These are phyloP conservation scores for Tetrapisispora pingtungensis DNA, from an alignment of 805 yeast species.

Conservation along the genomic window DNA sequence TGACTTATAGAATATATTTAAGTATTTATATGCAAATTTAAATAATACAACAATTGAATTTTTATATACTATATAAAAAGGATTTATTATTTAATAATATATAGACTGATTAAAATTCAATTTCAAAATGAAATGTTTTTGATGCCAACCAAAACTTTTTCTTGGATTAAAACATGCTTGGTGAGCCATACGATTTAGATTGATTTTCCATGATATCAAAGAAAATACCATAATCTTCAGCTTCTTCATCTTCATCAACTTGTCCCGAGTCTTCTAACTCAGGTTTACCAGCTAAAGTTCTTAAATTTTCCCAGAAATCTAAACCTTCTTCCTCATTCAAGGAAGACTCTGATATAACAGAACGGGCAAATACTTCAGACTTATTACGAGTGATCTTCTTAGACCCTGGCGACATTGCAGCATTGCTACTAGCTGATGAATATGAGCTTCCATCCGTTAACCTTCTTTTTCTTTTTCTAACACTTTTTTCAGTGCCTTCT, in stretches of 20 bases:
- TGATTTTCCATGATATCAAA: slow-evolving; percentile 2
- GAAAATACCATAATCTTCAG: slow-evolving; percentile 4
- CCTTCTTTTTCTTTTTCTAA: not conserved
- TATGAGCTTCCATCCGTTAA: not conserved
- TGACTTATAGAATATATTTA: no score
- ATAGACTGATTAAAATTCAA: no score
- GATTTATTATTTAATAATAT: no score
- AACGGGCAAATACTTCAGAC: not conserved
- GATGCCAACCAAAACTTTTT: no score
- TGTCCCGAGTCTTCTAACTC: not conserved
- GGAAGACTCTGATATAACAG: not conserved
- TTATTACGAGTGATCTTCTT: not conserved
- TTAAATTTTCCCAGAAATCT: slow-evolving; percentile 65
- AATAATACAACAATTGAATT: no score
- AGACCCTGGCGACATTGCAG: not conserved
- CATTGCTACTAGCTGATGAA: not conserved
- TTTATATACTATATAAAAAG: no score
- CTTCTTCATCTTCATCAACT: not conserved
- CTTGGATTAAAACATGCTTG: not conserved
- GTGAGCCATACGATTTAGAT: not conserved
- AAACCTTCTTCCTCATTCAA: slow-evolving; percentile 44
- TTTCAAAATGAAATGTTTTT: no score
- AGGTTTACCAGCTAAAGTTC: slow-evolving; percentile 39
- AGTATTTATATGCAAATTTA: no score
- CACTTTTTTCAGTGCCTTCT: slow-evolving; percentile 1